phyloP scores from a whole-genome alignment of 179 eudicot genomes.

The Monotropa hypopitys region DNA sequence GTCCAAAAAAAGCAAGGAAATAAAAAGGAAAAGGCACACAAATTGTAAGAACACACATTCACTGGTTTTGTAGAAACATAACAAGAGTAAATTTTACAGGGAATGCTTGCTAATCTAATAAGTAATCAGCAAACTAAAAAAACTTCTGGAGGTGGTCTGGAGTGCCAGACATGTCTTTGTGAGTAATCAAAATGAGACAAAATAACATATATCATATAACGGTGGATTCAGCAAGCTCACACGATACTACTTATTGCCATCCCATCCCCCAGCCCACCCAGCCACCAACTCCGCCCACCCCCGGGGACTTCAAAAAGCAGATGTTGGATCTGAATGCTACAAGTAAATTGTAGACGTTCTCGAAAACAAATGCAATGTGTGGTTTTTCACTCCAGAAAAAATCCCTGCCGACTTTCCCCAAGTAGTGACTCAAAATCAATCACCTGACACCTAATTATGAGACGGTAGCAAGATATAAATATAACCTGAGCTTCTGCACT shows the following conservation, averaged over 20 bases:
- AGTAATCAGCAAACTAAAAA: background rate
- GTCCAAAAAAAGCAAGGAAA: background rate
- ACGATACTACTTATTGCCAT: background rate
- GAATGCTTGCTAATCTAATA: background rate
- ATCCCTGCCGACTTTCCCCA: background rate
- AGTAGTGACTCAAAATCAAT: background rate
- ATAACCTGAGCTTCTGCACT: background rate
- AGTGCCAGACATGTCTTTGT: background rate
- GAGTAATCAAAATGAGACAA: background rate
- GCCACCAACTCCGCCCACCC: too few relatives aligned
- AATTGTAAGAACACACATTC: background rate
- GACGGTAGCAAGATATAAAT: background rate
- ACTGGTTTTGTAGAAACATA: background rate
- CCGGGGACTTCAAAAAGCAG: background rate
- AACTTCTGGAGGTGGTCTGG: background rate
- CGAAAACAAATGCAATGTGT: background rate
- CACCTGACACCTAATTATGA: background rate
- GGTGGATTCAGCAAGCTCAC: background rate
- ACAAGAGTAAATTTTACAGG: background rate
- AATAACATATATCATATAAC: background rate
- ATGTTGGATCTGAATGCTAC: background rate
- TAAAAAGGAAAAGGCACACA: background rate
- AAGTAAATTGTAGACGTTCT: background rate
- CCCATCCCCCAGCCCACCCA: too few relatives aligned
- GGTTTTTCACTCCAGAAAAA: background rate